Evolutionary conservation across 2,329 filamentous ascomycete species (phyloP).

Genomic region (Paecilomyces niveus): DNA sequence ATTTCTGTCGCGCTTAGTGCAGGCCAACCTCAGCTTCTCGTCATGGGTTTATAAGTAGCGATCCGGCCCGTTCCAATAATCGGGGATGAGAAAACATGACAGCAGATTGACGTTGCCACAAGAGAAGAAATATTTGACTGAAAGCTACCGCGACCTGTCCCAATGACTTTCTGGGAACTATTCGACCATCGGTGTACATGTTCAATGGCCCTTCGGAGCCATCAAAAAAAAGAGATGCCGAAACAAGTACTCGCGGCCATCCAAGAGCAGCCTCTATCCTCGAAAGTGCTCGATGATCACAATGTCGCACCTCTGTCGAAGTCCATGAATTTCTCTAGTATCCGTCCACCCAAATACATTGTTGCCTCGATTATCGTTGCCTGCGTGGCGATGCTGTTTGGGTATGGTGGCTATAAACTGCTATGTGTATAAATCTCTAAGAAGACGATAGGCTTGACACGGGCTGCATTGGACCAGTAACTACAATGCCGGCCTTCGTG

Average conservation of each 20-base stretch:
- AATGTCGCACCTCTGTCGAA: background rate
- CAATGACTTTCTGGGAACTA: background rate
- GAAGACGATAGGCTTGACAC: constrained; percentile 28
- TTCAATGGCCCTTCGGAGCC: background rate
- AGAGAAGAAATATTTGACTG: background rate
- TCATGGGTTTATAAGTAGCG: background rate
- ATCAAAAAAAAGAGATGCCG: background rate
- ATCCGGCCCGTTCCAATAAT: background rate
- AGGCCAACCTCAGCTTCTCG: background rate
- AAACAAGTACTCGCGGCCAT: background rate
- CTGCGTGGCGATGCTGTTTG: background rate
- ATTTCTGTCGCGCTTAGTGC: background rate
- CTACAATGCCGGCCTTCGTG: constrained; percentile 45
- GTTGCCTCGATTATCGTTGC: background rate
- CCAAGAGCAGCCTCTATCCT: background rate
- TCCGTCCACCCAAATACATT: background rate
- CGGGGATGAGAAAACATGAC: background rate
- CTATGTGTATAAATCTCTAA: background rate
- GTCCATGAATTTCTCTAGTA: background rate
- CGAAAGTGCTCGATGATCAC: background rate
- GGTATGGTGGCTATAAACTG: background rate
- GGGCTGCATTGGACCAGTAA: constrained; percentile 50
- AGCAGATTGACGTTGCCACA: background rate
- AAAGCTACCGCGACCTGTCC: no score
- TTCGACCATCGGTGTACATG: background rate